These are phyloP conservation scores for Lignosus rhinocerotis DNA, from an alignment of 1,284 basidiomycete genomes.

Conservation along the genomic window DNA sequence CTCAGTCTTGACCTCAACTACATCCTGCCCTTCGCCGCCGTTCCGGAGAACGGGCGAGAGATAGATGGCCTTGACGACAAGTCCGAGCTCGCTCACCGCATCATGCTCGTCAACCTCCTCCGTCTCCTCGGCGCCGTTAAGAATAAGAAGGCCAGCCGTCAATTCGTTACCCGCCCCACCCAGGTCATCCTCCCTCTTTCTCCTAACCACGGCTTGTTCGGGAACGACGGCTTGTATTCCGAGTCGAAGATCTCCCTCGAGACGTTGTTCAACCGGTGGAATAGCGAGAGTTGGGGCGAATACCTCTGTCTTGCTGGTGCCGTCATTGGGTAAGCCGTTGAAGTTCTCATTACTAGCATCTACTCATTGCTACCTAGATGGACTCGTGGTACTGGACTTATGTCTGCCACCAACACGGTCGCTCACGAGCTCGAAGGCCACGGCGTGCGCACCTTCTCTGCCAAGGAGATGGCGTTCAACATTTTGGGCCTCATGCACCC, in stretches of 20 bases:
- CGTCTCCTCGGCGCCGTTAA: slow-evolving; percentile 97
- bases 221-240: slow-evolving; percentile 96
- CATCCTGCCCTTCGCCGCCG: slow-evolving; percentile 96
- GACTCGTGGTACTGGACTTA: slow-evolving; percentile 98
- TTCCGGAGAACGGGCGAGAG: slow-evolving; percentile 97
- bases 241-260: slow-evolving; percentile 99
- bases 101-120: slow-evolving; percentile 94
- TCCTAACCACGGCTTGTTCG: slow-evolving; percentile 97
- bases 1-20: slow-evolving; percentile 97
- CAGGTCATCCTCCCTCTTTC: slow-evolving; percentile 97
- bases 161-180: slow-evolving; percentile 96
- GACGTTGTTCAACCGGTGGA: slow-evolving; percentile 97
- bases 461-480: slow-evolving; percentile 99
- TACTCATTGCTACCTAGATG: slow-evolving; percentile 52
- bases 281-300: slow-evolving; percentile 98
- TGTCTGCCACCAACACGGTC: slow-evolving; percentile 94
- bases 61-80: slow-evolving; percentile 97
- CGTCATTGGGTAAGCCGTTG: slow-evolving; percentile 82
- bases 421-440: slow-evolving; percentile 93
- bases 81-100: slow-evolving; percentile 96
- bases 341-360: background rate
- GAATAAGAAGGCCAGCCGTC: slow-evolving; percentile 94
- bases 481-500: slow-evolving; percentile 99
- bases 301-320: slow-evolving; percentile 98
- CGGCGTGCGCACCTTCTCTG: slow-evolving; percentile 96